Conservation (phyloP, 2,329 filamentous ascomycete genomes). For the Trichothecium roseum region DNA sequence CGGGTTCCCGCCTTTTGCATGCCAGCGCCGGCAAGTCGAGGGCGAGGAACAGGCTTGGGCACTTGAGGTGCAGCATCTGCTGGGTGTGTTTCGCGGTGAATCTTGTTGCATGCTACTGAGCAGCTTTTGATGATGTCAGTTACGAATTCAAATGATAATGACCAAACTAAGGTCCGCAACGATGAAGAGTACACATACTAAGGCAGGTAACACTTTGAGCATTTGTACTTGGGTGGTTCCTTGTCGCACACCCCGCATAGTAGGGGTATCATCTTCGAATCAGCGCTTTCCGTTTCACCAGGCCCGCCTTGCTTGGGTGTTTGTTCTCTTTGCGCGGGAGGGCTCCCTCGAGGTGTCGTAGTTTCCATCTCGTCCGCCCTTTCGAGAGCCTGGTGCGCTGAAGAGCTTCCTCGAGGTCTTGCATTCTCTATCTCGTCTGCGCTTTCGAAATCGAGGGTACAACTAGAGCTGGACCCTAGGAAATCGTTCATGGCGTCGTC, state of each 20-base stretch:
- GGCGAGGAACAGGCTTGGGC: slow-evolving; percentile 37
- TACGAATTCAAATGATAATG: neutral
- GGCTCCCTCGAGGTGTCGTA: neutral
- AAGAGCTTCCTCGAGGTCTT: slow-evolving; percentile 1
- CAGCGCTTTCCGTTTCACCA: neutral
- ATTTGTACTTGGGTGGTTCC: slow-evolving; percentile 50
- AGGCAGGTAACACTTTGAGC: slow-evolving; percentile 43
- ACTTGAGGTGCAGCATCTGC: slow-evolving; percentile 21
- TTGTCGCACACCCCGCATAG: slow-evolving; percentile 42
- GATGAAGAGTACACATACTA: slow-evolving; percentile 36
- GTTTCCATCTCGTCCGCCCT: neutral
- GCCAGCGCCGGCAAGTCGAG: no score
- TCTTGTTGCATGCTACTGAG: slow-evolving; percentile 45
- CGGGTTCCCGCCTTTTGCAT: no score
- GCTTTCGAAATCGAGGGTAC: neutral
- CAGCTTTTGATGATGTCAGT: slow-evolving; percentile 30
- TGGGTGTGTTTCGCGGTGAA: slow-evolving; percentile 39
- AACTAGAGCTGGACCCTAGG: no score
- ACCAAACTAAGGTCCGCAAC: neutral
- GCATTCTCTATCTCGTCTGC: neutral
- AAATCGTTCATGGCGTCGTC: no score
- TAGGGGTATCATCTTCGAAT: slow-evolving; percentile 6
- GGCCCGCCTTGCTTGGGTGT: neutral
- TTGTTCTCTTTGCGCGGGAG: neutral
- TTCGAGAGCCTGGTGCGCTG: neutral